Evolutionary conservation across 2,329 filamentous ascomycete genomes (phyloP), one percentile per base, ranked within the genome.

Genomic region (Neopestalotiopsis clavispora): DNA sequence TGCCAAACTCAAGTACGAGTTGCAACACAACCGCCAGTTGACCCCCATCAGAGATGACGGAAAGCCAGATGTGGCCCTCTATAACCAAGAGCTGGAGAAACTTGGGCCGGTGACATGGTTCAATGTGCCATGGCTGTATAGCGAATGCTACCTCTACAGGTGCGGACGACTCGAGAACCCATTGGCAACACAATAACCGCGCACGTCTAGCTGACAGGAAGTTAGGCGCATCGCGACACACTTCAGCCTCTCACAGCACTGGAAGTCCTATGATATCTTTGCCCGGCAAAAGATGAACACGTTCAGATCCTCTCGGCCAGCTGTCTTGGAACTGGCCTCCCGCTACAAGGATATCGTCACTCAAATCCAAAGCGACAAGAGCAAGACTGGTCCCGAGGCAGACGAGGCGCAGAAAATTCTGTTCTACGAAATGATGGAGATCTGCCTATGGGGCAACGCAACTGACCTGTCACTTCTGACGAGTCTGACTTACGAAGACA

Each of bases 371-470:
- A 79, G 81, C 7, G 79, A 84, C 67, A 86, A 87, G 73, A 82
- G 84, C 63, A 82, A 85, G 57, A 84, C 84, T 3, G 82, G 83
- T 42, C 90, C 72, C 77, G 75, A 76, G 49, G 68, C 90, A 64
- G 87, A 89, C 38, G 88, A 91, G 68, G 90, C 93, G 0, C 93
- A 97, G 78, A 89, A 90, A 77, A 81, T 95, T 0, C 84, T 98
- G 32, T 98, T 98, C 82, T 86, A 86, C 30, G 95, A 98, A 78
- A 97, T 98, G 92, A 95, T 92, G 80, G 94, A 98, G 84, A 96
- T 98, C 74, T 98, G 95, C 78, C 88, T 98, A 1, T 98, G 95
- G 95, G 95, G 95, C 12, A 98, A 98, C 79, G 96, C 95, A 1
- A 98, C 95, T 0, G 96, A 98, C 79, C 85, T 98, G 14, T 97